Evolutionary conservation across 1,284 basidiomycete species (phyloP), one percentile per base, ranked within the genome.

Genomic region (Quambalaria eucalypti): DNA sequence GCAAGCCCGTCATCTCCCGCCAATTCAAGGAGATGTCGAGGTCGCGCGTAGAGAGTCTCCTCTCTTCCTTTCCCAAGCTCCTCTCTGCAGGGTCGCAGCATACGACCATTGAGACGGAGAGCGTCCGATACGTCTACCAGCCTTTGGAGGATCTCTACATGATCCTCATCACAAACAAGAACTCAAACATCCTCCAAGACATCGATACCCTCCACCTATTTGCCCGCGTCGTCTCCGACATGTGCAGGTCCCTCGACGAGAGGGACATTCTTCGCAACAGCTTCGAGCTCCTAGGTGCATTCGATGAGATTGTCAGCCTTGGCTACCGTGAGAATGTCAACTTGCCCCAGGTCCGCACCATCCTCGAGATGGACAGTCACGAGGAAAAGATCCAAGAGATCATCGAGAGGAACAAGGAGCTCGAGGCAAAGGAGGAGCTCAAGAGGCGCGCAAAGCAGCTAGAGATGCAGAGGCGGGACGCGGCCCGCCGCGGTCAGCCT

Each of bases 381-480:
- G 95, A 98, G 77, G 95, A 99, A 79, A 97, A 96, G 81, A 97
- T 99, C 62, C 92, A 98, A 76, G 95, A 98, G 71, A 98, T 98
- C 76, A 99, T 98, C 68, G 88, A 91, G 21, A 82, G 87, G 85
- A 98, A 98, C 81, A 98, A 98, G 80, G 93, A 98, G 79, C 89
- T 90, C 23, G 95, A 99, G 75, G 95, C 95, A 3, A 98, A 98
- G 77, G 95, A 99, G 77, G 95, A 97, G 76, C 86, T 99, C 74
- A 98, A 97, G 78, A 85, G 95, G 51, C 86, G 93, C 39, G 93
- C 95, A 2, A 95, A 96, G 77, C 92, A 97, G 76, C 85, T 99
- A 66, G 95, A 99, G 77, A 88, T 96, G 85, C 95, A 98, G 76
- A 85, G 93, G 40, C 82, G 93, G 47, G 73, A 75, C 30, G 73